Percentiles rank a stretch among this genome's conserved stretches.
phyloP scores from a whole-genome alignment of 257 asterid species.

The Cynanchum wilfordii region DNA sequence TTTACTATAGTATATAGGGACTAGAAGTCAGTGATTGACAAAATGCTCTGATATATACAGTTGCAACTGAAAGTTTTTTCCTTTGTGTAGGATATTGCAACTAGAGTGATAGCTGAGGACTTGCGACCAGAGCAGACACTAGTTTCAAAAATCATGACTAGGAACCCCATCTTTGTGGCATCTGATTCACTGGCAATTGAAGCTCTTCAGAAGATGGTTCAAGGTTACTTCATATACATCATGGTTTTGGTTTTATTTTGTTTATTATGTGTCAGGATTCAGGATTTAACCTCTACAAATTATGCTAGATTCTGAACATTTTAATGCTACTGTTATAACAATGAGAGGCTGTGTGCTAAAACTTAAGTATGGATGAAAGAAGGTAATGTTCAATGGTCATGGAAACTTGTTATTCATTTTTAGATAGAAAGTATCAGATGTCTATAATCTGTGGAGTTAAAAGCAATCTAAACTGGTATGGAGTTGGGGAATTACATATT shows the following conservation, averaged over 20 bases:
- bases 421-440: not conserved
- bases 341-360: not conserved
- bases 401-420: not conserved
- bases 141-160: constrained; percentile 87
- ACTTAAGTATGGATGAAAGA: not conserved
- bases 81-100: constrained; percentile 67
- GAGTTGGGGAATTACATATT: not conserved
- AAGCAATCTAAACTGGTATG: not conserved
- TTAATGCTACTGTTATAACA: not conserved
- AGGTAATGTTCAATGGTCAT: not conserved
- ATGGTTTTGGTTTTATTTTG: not conserved
- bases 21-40: not conserved
- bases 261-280: constrained; percentile 2
- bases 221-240: constrained; percentile 45
- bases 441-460: not conserved
- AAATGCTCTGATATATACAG: not conserved
- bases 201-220: constrained; percentile 98
- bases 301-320: not conserved
- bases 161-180: constrained; percentile 86
- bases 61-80: not conserved
- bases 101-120: constrained; percentile 93
- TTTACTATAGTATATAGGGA: not conserved
- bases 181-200: constrained; percentile 88
- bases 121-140: constrained; percentile 79
- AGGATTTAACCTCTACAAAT: not conserved